Percentiles rank a stretch among this genome's conserved stretches.
Evolutionary conservation across 371 early-diverging fungal species (phyloP).

Genomic region (Haplosporangium sp.): DNA sequence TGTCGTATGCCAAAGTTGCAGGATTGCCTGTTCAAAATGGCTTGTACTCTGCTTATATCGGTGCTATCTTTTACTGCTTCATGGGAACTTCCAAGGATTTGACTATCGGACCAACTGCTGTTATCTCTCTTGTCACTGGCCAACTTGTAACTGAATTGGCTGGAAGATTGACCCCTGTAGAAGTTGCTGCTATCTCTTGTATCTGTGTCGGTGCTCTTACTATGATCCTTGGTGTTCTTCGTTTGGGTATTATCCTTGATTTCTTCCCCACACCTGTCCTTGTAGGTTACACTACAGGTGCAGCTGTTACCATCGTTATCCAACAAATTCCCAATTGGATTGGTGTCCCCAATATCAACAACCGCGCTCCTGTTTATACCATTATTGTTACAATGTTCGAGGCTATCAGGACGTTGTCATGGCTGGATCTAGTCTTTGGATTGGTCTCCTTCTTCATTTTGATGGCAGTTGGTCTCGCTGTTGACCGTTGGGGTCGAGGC

Average conservation of each 20-base stretch:
- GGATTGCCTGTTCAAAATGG: slow-evolving; percentile 87
- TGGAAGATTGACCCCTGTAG: slow-evolving; percentile 57
- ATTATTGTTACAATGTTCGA: slow-evolving; percentile 70
- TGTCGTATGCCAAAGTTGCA: slow-evolving; percentile 89
- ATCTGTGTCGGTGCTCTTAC: slow-evolving; percentile 76
- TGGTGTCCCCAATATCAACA: slow-evolving; percentile 77
- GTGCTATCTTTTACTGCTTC: slow-evolving; percentile 79
- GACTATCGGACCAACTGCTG: slow-evolving; percentile 90
- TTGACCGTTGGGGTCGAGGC: slow-evolving; percentile 54
- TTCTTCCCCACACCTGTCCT: slow-evolving; percentile 85
- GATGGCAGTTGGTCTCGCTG: slow-evolving; percentile 54
- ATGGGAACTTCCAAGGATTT: slow-evolving; percentile 90
- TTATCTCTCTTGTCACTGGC: slow-evolving; percentile 78
- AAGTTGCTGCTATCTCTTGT: slow-evolving; percentile 65
- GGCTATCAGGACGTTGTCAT: slow-evolving; percentile 56
- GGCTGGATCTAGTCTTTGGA: slow-evolving; percentile 72
- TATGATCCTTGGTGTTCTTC: slow-evolving; percentile 75
- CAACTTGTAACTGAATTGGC: slow-evolving; percentile 59
- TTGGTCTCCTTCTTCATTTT: slow-evolving; percentile 66
- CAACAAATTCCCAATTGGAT: slow-evolving; percentile 81
- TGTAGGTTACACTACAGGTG: slow-evolving; percentile 81
- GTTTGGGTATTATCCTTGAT: slow-evolving; percentile 84
- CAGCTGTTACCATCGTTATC: slow-evolving; percentile 82
- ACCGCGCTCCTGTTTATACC: slow-evolving; percentile 66
- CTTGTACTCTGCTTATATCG: slow-evolving; percentile 87